Percentiles rank a stretch among this genome's conserved stretches.
Conservation (phyloP, 2,329 filamentous ascomycete species). For the Apiospora aurea region DNA sequence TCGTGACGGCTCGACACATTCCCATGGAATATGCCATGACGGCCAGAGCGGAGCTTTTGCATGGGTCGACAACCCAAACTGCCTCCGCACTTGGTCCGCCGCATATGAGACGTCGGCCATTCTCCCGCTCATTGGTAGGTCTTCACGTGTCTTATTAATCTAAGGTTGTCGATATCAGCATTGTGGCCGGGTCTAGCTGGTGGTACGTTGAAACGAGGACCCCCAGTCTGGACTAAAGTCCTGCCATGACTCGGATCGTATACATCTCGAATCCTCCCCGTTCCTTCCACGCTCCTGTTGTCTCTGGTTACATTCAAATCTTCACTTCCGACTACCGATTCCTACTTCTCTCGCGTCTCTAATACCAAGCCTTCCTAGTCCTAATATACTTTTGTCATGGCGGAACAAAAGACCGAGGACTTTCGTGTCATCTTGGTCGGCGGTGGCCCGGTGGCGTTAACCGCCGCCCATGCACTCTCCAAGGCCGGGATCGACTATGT, state of each 20-base stretch:
- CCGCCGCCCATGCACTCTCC: constrained; percentile 36
- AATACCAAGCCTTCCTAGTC: constrained; percentile 2
- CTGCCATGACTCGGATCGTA: constrained; percentile 12
- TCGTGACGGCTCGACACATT: not conserved
- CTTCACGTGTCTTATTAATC: not conserved
- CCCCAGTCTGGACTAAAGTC: constrained; percentile 10
- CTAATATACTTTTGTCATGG: constrained; percentile 26
- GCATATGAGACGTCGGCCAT: constrained; percentile 14
- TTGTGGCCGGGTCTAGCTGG: not conserved
- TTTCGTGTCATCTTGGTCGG: constrained; percentile 40
- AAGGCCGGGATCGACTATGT: constrained; percentile 40
- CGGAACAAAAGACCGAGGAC: constrained; percentile 26
- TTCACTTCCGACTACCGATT: not conserved
- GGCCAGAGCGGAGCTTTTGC: constrained; percentile 1
- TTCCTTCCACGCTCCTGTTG: constrained; percentile 6
- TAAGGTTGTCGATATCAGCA: not conserved
- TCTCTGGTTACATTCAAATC: constrained; percentile 19
- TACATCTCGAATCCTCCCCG: constrained; percentile 5
- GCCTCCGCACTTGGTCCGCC: constrained; percentile 6
- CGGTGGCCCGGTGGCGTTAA: constrained; percentile 39
- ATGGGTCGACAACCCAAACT: not conserved
- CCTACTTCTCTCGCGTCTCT: not conserved
- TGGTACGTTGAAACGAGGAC: not conserved
- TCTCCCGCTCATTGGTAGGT: not conserved
- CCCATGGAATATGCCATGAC: constrained; percentile 12